Evolutionary conservation across 2,329 filamentous ascomycete genomes (phyloP).

Genomic region (Dendryphion nanum): DNA sequence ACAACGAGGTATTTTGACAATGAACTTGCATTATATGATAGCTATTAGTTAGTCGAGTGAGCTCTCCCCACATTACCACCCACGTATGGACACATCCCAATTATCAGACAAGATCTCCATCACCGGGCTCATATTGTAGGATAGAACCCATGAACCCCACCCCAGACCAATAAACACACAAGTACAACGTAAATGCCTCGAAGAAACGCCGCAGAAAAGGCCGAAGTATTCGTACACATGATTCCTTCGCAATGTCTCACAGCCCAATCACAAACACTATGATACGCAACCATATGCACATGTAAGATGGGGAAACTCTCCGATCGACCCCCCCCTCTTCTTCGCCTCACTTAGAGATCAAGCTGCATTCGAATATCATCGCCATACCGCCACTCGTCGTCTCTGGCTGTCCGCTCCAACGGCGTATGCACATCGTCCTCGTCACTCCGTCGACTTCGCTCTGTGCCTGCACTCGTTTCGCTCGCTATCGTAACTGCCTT

Average conservation of each 20-base stretch:
- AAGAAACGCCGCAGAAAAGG: too few relatives aligned
- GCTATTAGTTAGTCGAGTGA: too few relatives aligned
- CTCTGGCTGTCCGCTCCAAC: constrained; percentile 50
- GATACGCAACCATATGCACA: background rate
- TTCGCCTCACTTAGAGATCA: constrained; percentile 52
- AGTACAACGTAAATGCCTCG: too few relatives aligned
- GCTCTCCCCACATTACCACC: too few relatives aligned
- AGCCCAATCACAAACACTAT: background rate
- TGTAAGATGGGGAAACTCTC: background rate
- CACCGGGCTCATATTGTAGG: too few relatives aligned
- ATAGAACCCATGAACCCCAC: too few relatives aligned
- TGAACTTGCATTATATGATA: too few relatives aligned
- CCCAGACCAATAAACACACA: too few relatives aligned
- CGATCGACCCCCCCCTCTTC: background rate
- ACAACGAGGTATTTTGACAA: too few relatives aligned
- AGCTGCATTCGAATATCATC: constrained; percentile 83
- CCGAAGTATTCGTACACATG: too few relatives aligned
- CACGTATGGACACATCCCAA: too few relatives aligned
- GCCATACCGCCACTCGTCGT: constrained; percentile 70
- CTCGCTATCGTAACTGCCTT: constrained; percentile 30
- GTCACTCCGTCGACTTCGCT: constrained; percentile 34
- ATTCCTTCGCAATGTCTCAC: background rate
- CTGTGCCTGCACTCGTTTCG: constrained; percentile 25
- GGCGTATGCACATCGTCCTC: constrained; percentile 53
- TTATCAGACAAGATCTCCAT: too few relatives aligned